Evolutionary conservation across 2,329 filamentous ascomycete genomes (phyloP).

Genomic region (Alternaria brassicicola): DNA sequence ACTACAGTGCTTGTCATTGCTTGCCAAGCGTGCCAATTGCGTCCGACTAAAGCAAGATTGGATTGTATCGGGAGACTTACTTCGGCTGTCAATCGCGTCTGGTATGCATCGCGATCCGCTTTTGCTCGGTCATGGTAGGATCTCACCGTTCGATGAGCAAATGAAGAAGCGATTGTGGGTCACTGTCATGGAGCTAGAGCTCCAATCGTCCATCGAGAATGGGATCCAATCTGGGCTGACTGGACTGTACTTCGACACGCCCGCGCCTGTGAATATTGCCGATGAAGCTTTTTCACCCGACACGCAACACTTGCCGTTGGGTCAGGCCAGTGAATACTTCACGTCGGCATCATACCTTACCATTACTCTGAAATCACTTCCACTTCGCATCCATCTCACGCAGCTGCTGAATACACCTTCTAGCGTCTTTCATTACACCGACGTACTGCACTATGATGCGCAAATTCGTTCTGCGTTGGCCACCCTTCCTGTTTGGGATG

Average conservation of each 20-base stretch:
- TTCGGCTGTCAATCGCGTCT: constrained; percentile 60
- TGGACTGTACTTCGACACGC: constrained; percentile 56
- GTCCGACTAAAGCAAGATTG: constrained; percentile 62
- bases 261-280: constrained; percentile 57
- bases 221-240: constrained; percentile 58
- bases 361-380: constrained; percentile 32
- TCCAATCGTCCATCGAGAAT: constrained; percentile 61
- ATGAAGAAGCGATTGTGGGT: constrained; percentile 64
- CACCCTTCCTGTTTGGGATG: constrained; percentile 33
- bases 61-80: constrained; percentile 57
- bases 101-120: constrained; percentile 60
- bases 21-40: constrained; percentile 59
- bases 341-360: constrained; percentile 41
- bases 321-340: constrained; percentile 35
- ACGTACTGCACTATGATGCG: constrained; percentile 43
- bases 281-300: constrained; percentile 55
- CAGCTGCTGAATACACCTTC: constrained; percentile 43
- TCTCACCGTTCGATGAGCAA: constrained; percentile 55
- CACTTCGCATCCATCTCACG: constrained; percentile 41
- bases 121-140: constrained; percentile 40
- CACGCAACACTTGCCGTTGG: constrained; percentile 28
- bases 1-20: constrained; percentile 57
- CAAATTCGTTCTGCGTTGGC: constrained; percentile 34
- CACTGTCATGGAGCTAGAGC: constrained; percentile 62
- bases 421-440: constrained; percentile 36